Conservation (phyloP, 2,329 filamentous ascomycete species). For the Claviceps lovelessii region DNA sequence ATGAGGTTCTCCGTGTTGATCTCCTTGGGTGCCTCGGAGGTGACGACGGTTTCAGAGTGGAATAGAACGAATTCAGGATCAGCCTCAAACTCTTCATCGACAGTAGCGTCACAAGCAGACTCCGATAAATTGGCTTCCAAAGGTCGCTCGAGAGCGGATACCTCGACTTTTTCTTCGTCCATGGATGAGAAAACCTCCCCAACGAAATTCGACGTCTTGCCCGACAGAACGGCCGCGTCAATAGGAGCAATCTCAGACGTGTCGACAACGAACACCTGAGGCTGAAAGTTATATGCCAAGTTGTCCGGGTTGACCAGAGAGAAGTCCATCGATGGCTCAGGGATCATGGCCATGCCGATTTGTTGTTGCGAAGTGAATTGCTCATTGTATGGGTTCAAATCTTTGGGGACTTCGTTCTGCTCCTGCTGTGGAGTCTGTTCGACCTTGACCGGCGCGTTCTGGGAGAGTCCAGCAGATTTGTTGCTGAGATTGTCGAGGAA, state of each 20-base stretch:
- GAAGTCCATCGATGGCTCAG: slow-evolving; percentile 64
- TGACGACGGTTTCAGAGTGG: slow-evolving; percentile 26
- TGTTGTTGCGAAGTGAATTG: slow-evolving; percentile 46
- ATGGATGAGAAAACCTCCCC: slow-evolving; percentile 25
- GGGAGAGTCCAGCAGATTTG: slow-evolving; percentile 35
- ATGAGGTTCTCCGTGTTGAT: slow-evolving; percentile 29
- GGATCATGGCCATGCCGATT: slow-evolving; percentile 70
- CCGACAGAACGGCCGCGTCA: slow-evolving; percentile 49
- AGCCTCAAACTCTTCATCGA: slow-evolving; percentile 46
- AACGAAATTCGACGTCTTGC: slow-evolving; percentile 49
- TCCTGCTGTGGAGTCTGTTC: slow-evolving; percentile 24
- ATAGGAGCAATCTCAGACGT: slow-evolving; percentile 52
- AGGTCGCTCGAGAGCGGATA: slow-evolving; percentile 36
- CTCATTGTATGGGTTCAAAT: slow-evolving; percentile 46
- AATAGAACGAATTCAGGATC: slow-evolving; percentile 49
- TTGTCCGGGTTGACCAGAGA: slow-evolving; percentile 50
- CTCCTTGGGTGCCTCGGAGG: slow-evolving; percentile 19
- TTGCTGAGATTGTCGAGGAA: slow-evolving; percentile 59
- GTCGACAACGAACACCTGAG: slow-evolving; percentile 63
- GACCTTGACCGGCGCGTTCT: slow-evolving; percentile 23
- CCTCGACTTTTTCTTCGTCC: slow-evolving; percentile 42
- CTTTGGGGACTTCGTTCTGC: slow-evolving; percentile 45
- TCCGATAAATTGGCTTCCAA: slow-evolving; percentile 21
- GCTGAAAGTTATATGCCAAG: slow-evolving; percentile 45
- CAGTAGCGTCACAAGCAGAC: slow-evolving; percentile 12